Evolutionary conservation across 495 filamentous ascomycete species (phyloP), one percentile per base, ranked within the genome.

Genomic region (Hyaloscypha hepaticicola): DNA sequence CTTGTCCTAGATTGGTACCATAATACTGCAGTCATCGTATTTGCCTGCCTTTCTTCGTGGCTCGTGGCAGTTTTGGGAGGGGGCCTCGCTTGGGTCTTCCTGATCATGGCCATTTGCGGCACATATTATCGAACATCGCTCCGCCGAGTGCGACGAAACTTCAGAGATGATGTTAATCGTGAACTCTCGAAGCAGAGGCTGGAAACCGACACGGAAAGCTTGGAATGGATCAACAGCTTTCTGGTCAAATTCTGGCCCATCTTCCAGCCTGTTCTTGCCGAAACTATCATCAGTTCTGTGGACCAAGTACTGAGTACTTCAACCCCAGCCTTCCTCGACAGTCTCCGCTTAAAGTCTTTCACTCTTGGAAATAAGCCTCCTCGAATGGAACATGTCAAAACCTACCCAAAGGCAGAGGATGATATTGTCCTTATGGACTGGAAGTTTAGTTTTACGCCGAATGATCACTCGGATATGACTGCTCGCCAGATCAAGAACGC

Each of bases 151-250:
- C 89, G 95, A 60, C 88, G 96, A 62, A 99, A 99, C 74, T 97
- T 96, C 71, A 87, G 94, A 38, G 95, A 99, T 77, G 95, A 99
- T 72, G 80, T 99, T 50, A 87, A 86, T 57, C 89, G 95, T n/a
- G 93, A 98, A 75, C 86, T 98, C 85, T 87, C 90, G 31, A 92
- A 97, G 74, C 86, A 86, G 72, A 90, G 84, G 63, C 78, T 99
- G 61, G 95, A 98, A 68, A 96, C 90, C 9, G 96, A 99, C 72
- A 88, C 86, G 27, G 95, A 99, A 77, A 94, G 88, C 69, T 77
- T 99, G 41, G 95, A 99, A 74, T 99, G 95, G 95, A 97, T 99
- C 70, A 99, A 99, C 81, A 96, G 93, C 74, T 98, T 98, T 78
- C 68, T 98, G 67, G 88, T 95, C 74, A 99, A 98, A 75, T 98